Conservation (phyloP, 2,329 filamentous ascomycete genomes). For the Cyclaneusma minus region DNA sequence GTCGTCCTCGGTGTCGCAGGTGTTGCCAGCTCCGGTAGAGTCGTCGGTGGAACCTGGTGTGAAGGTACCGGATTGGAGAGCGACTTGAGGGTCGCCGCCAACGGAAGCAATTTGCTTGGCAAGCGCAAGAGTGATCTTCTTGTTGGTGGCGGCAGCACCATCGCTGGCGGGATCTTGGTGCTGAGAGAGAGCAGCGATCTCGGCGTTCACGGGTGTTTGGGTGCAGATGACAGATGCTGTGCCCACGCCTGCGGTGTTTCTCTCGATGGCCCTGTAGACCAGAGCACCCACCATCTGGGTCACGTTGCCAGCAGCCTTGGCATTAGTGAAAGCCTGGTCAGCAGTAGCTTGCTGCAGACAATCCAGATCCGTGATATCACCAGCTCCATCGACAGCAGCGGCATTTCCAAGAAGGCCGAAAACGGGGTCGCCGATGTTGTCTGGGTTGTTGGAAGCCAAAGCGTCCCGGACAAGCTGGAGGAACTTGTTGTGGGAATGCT, state of each 20-base stretch:
- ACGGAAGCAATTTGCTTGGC: constrained; percentile 43
- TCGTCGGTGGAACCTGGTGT: constrained; percentile 32
- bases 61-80: constrained; percentile 46
- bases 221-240: constrained; percentile 40
- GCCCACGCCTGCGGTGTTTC: constrained; percentile 43
- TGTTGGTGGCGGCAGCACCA: constrained; percentile 40
- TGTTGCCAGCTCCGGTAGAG: constrained; percentile 30
- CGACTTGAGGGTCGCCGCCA: constrained; percentile 45
- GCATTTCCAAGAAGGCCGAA: constrained; percentile 36
- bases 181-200: constrained; percentile 46
- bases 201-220: constrained; percentile 41
- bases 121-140: constrained; percentile 40
- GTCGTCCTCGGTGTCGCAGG: constrained; percentile 32
- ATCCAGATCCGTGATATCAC: constrained; percentile 33
- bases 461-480: constrained; percentile 27
- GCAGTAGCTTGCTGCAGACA: constrained; percentile 43
- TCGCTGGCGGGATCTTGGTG: constrained; percentile 52
- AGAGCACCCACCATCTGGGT: constrained; percentile 35
- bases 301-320: constrained; percentile 37
- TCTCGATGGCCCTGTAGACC: constrained; percentile 37
- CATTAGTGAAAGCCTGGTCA: constrained; percentile 45
- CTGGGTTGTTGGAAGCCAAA: constrained; percentile 32
- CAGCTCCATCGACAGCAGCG: constrained; percentile 31
- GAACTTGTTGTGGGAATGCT: constrained; percentile 37
- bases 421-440: constrained; percentile 29